These are phyloP conservation scores for Allium sativum DNA, from an alignment of 106 monocot genomes.

Conservation along the genomic window DNA sequence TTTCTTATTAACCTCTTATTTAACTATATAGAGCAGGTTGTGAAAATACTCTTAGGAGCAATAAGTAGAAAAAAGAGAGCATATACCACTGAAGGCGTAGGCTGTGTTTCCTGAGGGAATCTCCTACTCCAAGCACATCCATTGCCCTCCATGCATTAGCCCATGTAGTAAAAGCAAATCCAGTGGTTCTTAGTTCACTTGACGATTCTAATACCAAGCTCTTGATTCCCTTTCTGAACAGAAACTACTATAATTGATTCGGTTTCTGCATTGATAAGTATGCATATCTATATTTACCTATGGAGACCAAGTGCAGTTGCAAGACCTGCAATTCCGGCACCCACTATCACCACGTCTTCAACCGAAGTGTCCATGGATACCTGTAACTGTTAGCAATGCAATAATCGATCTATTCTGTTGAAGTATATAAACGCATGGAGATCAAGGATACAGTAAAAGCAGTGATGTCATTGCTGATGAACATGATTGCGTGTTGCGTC, in stretches of 20 bases:
- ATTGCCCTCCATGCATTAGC: conserved; percentile 35
- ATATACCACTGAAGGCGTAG: conserved; percentile 14
- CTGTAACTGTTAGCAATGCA: background rate
- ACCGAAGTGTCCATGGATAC: background rate
- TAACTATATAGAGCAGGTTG: no score
- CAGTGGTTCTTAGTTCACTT: conserved; percentile 18
- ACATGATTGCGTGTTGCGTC: background rate
- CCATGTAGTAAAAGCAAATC: conserved; percentile 39
- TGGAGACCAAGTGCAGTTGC: conserved; percentile 14
- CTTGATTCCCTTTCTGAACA: conserved; percentile 29
- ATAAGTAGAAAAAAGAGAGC: no score
- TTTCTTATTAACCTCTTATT: no score
- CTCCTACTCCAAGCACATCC: conserved; percentile 42
- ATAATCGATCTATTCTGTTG: background rate
- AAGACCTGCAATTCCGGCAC: conserved; percentile 14
- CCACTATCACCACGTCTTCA: conserved; percentile 12
- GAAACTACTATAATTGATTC: no score
- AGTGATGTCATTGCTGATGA: conserved; percentile 3
- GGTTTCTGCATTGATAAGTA: no score
- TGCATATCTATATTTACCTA: conserved; percentile 1
- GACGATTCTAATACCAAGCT: conserved; percentile 50
- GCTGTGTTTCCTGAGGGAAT: conserved; percentile 22
- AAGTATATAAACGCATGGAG: background rate
- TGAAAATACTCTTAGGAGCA: no score
- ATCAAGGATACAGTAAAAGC: background rate